Conservation (phyloP, 768 basidiomycete genomes). For the Rhodotorula graminis region DNA sequence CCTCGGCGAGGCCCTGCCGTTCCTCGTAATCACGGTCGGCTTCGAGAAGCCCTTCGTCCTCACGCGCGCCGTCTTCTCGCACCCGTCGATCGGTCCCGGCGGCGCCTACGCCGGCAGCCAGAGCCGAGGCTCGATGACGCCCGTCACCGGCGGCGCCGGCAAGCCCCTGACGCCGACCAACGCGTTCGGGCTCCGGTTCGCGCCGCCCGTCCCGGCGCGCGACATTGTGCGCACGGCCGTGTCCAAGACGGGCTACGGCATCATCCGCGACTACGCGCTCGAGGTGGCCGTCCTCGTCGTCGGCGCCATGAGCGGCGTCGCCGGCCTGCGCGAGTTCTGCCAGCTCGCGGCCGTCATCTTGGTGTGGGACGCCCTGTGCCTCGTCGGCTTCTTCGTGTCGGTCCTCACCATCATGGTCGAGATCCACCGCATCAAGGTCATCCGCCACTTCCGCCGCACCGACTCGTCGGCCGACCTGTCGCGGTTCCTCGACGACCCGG, state of each 20-base stretch:
- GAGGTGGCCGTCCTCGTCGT: slow-evolving; percentile 84
- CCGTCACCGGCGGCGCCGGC: slow-evolving; percentile 3
- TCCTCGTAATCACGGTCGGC: slow-evolving; percentile 94
- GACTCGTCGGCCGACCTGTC: slow-evolving; percentile 43
- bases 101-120: slow-evolving; percentile 23
- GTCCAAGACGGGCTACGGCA: slow-evolving; percentile 67
- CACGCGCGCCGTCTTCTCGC: slow-evolving; percentile 79
- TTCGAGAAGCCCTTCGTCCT: slow-evolving; percentile 96
- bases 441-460: slow-evolving; percentile 47
- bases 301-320: slow-evolving; percentile 79
- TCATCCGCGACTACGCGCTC: slow-evolving; percentile 86
- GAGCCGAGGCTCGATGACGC: slow-evolving; percentile 31
- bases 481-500: slow-evolving; percentile 40
- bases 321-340: slow-evolving; percentile 88
- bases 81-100: slow-evolving; percentile 54
- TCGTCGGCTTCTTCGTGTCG: slow-evolving; percentile 83
- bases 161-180: not conserved
- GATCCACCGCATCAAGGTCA: slow-evolving; percentile 53
- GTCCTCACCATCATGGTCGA: slow-evolving; percentile 94
- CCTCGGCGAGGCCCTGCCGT: slow-evolving; percentile 90
- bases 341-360: slow-evolving; percentile 86
- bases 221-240: slow-evolving; percentile 81
- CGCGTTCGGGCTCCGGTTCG: slow-evolving; percentile 32
- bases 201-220: slow-evolving; percentile 44
- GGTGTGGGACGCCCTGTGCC: slow-evolving; percentile 75